These are phyloP conservation scores for Debaryomyces psychrophilus DNA, from an alignment of 1,139 yeast species.

Conservation along the genomic window DNA sequence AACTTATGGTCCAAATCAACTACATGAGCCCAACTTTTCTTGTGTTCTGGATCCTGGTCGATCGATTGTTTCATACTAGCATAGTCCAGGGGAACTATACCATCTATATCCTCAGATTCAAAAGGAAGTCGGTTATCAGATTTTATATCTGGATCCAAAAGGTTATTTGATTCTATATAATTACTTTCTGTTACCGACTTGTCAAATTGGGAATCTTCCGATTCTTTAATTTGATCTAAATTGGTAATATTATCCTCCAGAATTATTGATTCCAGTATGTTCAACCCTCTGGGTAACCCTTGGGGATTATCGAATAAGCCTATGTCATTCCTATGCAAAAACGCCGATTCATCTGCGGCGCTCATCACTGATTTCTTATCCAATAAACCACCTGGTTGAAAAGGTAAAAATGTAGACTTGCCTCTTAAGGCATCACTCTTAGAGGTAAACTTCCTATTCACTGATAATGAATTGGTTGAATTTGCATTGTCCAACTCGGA, in stretches of 20 bases:
- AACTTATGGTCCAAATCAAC: constrained; percentile 85
- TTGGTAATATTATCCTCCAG: constrained; percentile 14
- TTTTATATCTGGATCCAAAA: constrained; percentile 7
- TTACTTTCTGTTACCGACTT: constrained; percentile 25
- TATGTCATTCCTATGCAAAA: constrained; percentile 65
- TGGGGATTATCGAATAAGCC: constrained; percentile 86
- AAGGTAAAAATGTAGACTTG: constrained; percentile 76
- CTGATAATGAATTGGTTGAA: constrained; percentile 70
- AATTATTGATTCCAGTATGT: constrained; percentile 19
- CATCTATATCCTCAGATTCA: constrained; percentile 61
- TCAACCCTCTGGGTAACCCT: constrained; percentile 76
- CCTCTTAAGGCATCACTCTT: constrained; percentile 70
- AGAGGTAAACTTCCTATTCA: constrained; percentile 68
- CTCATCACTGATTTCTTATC: constrained; percentile 29
- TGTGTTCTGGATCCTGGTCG: constrained; percentile 35
- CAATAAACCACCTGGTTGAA: constrained; percentile 88
- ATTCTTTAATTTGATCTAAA: constrained; percentile 15
- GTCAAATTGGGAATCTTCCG: constrained; percentile 19
- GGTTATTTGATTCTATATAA: neutral
- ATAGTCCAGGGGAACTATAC: constrained; percentile 70
- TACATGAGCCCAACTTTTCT: constrained; percentile 90
- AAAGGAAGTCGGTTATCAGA: constrained; percentile 25
- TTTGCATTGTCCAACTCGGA: constrained; percentile 56
- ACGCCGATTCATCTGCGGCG: constrained; percentile 34
- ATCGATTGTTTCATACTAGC: constrained; percentile 28